phyloP scores from a whole-genome alignment of 129 eudicot genomes.

The Tanacetum coccineum region DNA sequence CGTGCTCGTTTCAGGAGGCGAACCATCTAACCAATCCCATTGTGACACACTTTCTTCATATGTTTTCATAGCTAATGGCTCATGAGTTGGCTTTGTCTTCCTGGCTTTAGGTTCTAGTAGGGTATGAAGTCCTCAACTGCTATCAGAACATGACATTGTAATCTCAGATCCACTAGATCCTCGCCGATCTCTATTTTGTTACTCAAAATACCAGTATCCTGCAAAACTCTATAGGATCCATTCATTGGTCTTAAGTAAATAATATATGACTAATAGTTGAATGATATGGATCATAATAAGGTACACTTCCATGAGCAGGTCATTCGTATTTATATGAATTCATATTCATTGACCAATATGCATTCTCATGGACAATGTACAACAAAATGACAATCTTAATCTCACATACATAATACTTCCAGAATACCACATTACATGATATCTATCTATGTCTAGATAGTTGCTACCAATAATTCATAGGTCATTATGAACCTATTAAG shows the following conservation, averaged over 20 bases:
- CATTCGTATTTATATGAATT: slow-evolving; percentile 60
- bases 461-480: neutral
- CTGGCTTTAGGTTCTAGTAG: slow-evolving; percentile 41
- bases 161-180: slow-evolving; percentile 77
- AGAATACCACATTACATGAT: slow-evolving; percentile 13
- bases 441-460: neutral
- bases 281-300: slow-evolving; percentile 64
- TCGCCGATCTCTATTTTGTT: slow-evolving; percentile 30
- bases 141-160: slow-evolving; percentile 71
- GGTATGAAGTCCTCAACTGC: slow-evolving; percentile 56
- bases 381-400: slow-evolving; percentile 9
- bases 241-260: neutral
- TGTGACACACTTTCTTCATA: slow-evolving; percentile 48
- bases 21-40: slow-evolving; percentile 74
- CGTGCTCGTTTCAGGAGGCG: slow-evolving; percentile 58
- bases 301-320: slow-evolving; percentile 53
- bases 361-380: slow-evolving; percentile 45
- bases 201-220: slow-evolving; percentile 45
- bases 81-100: slow-evolving; percentile 28
- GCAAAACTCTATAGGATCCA: slow-evolving; percentile 5
- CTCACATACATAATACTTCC: slow-evolving; percentile 19
- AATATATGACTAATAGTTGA: neutral
- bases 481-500: too few species aligned
- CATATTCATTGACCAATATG: slow-evolving; percentile 84
- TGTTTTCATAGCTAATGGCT: slow-evolving; percentile 21